phyloP scores from a whole-genome alignment of 306 rosid species.

The Cucurbita moschata region DNA sequence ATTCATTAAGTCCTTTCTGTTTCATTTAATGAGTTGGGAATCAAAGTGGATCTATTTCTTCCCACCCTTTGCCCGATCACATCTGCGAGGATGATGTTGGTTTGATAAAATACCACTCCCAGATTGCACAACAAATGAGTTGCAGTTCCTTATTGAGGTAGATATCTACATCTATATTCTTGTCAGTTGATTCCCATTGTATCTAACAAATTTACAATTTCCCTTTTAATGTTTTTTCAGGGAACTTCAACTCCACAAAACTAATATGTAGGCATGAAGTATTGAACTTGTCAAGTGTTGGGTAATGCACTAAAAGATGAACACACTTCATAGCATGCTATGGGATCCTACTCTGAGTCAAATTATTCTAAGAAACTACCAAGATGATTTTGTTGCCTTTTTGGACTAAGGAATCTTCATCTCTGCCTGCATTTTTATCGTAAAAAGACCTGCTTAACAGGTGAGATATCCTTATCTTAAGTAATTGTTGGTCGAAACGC shows the following conservation, averaged over 20 bases:
- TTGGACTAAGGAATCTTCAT: neutral
- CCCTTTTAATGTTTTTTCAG: neutral
- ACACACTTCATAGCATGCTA: neutral
- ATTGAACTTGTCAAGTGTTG: neutral
- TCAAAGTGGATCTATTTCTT: neutral
- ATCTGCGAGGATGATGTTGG: slow-evolving; percentile 2
- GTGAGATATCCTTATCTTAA: neutral
- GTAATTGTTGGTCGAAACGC: neutral
- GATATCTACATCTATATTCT: neutral
- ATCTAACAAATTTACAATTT: neutral
- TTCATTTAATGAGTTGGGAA: slow-evolving; percentile 6
- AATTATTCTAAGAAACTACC: neutral
- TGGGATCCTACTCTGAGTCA: neutral
- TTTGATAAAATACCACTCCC: neutral
- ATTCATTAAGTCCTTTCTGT: slow-evolving; percentile 24
- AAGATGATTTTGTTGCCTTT: neutral
- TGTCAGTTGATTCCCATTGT: neutral
- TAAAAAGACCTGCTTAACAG: neutral
- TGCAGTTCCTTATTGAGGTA: neutral
- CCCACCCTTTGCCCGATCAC: neutral
- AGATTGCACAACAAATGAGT: neutral
- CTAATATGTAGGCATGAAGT: neutral
- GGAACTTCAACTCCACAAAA: neutral
- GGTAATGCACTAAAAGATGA: neutral
- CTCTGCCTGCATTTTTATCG: neutral